phyloP scores from a whole-genome alignment of 768 basidiomycete genomes.

The Leccinum variicolor region DNA sequence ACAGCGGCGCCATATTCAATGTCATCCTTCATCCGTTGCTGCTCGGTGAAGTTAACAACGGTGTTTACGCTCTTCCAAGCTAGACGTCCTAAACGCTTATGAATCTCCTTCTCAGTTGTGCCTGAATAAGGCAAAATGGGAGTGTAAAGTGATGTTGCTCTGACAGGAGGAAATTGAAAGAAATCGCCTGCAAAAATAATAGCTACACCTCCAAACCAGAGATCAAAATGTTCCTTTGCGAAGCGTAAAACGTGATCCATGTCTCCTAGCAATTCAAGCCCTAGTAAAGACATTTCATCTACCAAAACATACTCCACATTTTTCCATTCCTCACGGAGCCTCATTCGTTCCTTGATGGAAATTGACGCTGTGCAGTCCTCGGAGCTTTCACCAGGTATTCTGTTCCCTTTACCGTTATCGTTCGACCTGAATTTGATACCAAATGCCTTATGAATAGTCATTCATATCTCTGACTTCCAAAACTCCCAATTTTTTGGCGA shows the following conservation, averaged over 20 bases:
- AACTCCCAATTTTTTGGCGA: no score
- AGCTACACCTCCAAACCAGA: constrained; percentile 29
- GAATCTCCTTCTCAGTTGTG: not conserved
- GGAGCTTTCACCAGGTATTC: not conserved
- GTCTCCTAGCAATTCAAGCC: not conserved
- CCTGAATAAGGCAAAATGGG: constrained; percentile 14
- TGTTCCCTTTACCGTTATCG: constrained; percentile 3
- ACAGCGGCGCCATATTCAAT: not conserved
- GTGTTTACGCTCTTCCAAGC: not conserved
- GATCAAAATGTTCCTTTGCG: no score
- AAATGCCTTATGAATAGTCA: constrained; percentile 27
- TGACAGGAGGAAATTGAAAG: constrained; percentile 32
- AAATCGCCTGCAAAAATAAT: constrained; percentile 35
- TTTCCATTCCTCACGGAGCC: not conserved
- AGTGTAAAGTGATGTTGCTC: constrained; percentile 23
- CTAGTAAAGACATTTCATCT: not conserved
- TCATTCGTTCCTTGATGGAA: not conserved
- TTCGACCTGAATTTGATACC: no score
- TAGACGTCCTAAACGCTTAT: not conserved
- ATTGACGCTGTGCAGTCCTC: not conserved
- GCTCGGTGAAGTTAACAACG: not conserved
- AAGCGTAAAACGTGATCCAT: constrained; percentile 23
- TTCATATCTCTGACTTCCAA: no score
- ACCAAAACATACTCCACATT: not conserved
- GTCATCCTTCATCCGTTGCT: not conserved